Evolutionary conservation across 2,329 filamentous ascomycete species (phyloP).

Genomic region (Aspergillus sp.): DNA sequence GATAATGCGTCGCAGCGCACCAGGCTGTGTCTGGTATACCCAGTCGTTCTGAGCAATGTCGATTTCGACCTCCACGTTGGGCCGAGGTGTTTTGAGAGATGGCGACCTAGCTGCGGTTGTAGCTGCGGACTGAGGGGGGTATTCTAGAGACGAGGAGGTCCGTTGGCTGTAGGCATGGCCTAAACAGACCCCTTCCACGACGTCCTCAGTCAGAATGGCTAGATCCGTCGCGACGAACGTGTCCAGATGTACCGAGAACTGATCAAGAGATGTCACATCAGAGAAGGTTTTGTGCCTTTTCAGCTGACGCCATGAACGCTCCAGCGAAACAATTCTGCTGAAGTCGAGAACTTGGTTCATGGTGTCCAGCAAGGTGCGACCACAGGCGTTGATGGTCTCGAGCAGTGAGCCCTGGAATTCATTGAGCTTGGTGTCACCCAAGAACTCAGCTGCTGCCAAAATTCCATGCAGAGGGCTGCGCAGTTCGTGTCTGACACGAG

Average conservation of each 20-base stretch:
- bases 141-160: conserved; percentile 15
- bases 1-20: conserved; percentile 54
- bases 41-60: conserved; percentile 54
- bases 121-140: conserved; percentile 22
- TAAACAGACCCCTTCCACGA: conserved; percentile 54
- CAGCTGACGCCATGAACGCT: conserved; percentile 34
- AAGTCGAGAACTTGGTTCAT: conserved; percentile 49
- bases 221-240: conserved; percentile 41
- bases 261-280: conserved; percentile 29
- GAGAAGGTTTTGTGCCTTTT: conserved; percentile 28
- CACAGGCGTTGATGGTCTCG: conserved; percentile 42
- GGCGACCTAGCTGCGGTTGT: conserved; percentile 4
- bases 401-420: conserved; percentile 42
- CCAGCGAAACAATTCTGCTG: conserved; percentile 51
- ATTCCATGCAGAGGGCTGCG: conserved; percentile 45
- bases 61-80: conserved; percentile 49
- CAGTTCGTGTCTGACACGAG: conserved; percentile 35
- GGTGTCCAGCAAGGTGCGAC: conserved; percentile 43
- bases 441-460: conserved; percentile 41
- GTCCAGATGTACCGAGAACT: conserved; percentile 33
- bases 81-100: conserved; percentile 1
- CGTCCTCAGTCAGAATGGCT: conserved; percentile 51
- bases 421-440: conserved; percentile 37
- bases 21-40: conserved; percentile 56
- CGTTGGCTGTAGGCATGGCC: conserved; percentile 46